A percentile compares a stretch with the other conserved stretches of the same genome.
Conservation (phyloP, 495 filamentous ascomycete species). For the Neurospora tetrasperma region DNA sequence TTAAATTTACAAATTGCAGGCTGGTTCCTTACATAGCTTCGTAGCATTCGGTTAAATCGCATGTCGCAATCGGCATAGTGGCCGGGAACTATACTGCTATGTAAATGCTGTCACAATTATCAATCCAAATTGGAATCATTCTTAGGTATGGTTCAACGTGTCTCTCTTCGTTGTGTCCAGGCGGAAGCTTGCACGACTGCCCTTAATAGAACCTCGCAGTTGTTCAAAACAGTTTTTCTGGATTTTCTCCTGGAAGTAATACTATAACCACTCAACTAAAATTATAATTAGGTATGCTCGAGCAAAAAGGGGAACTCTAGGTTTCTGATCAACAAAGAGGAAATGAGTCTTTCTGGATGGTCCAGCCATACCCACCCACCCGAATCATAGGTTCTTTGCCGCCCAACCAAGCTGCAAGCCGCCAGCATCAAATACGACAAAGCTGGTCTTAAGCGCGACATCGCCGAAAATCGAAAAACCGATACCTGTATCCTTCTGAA, state of each 20-base stretch:
- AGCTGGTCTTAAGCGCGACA: slow-evolving; percentile 44
- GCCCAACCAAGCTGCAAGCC: slow-evolving; percentile 48
- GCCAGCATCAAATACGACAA: slow-evolving; percentile 52
- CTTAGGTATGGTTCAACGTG: neutral
- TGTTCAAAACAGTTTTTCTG: neutral
- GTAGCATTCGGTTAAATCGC: neutral
- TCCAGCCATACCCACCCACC: neutral
- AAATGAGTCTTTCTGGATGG: neutral
- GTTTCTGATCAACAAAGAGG: neutral
- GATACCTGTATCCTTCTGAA: slow-evolving; percentile 53
- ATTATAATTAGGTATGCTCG: neutral
- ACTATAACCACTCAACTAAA: neutral
- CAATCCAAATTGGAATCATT: neutral
- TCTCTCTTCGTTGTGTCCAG: neutral
- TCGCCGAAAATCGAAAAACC: slow-evolving; percentile 53
- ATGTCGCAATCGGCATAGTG: neutral
- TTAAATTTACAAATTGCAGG: neutral
- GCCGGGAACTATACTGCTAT: neutral
- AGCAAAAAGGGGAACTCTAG: neutral
- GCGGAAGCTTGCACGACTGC: neutral
- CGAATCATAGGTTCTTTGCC: slow-evolving; percentile 22
- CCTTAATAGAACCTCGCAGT: neutral
- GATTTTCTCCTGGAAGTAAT: neutral
- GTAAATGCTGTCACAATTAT: neutral
- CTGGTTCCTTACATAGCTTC: neutral